Percentiles rank a stretch among this genome's conserved stretches.
phyloP scores from a whole-genome alignment of 2,329 filamentous ascomycete genomes.

The Fusarium neocosmosporiellum region DNA sequence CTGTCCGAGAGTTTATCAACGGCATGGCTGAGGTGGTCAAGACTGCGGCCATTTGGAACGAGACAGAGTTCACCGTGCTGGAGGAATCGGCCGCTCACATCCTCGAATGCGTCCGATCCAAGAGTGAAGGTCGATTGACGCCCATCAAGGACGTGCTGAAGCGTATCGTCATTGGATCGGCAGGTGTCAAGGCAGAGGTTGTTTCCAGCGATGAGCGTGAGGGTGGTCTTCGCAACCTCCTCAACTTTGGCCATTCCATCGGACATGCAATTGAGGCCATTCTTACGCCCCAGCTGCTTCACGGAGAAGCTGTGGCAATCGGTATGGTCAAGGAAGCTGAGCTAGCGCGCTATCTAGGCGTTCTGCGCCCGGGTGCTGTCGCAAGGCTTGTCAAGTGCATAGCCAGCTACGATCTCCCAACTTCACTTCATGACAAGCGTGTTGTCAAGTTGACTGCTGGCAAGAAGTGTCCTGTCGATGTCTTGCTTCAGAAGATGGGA shows the following conservation, averaged over 20 bases:
- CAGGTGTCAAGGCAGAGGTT: slow-evolving; percentile 92
- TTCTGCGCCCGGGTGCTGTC: slow-evolving; percentile 87
- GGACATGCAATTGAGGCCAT: slow-evolving; percentile 97
- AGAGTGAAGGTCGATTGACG: slow-evolving; percentile 68
- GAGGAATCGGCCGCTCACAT: slow-evolving; percentile 85
- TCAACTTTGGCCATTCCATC: slow-evolving; percentile 98
- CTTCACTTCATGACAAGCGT: slow-evolving; percentile 83
- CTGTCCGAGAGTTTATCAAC: slow-evolving; percentile 93
- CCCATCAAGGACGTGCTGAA: slow-evolving; percentile 78
- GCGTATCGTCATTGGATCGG: slow-evolving; percentile 87
- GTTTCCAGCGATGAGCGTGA: slow-evolving; percentile 96
- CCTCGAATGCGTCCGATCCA: slow-evolving; percentile 58
- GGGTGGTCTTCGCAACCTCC: slow-evolving; percentile 89
- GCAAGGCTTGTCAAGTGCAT: slow-evolving; percentile 93
- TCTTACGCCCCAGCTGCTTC: slow-evolving; percentile 91
- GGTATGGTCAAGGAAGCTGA: slow-evolving; percentile 99
- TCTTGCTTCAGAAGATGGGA: slow-evolving; percentile 91
- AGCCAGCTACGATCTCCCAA: slow-evolving; percentile 91
- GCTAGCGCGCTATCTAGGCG: slow-evolving; percentile 86
- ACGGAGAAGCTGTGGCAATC: slow-evolving; percentile 95
- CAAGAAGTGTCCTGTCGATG: slow-evolving; percentile 88
- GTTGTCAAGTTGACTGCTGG: slow-evolving; percentile 85
- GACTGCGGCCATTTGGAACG: slow-evolving; percentile 96
- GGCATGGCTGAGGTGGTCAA: slow-evolving; percentile 99
- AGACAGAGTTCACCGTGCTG: slow-evolving; percentile 84